A percentile compares a stretch with the other conserved stretches of the same genome.
Conservation (phyloP, 441 rosid species). For the Daphne laureola region DNA sequence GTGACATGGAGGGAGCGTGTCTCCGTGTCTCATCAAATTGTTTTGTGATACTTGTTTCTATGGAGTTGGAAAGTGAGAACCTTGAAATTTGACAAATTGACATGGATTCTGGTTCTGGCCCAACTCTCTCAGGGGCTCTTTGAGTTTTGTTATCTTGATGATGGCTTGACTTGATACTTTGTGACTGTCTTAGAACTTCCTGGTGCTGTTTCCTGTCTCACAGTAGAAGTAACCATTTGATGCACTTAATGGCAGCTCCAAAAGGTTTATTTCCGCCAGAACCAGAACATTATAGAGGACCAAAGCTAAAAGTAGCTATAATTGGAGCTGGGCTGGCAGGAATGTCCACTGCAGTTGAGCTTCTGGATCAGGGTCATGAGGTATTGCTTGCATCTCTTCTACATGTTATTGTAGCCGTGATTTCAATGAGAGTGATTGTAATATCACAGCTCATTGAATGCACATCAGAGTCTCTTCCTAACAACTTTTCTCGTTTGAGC, state of each 20-base stretch:
- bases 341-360: conserved; percentile 97
- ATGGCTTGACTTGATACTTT: conserved; percentile 2
- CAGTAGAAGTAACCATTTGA: too few relatives aligned
- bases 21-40: too few relatives aligned
- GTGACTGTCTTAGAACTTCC: conserved; percentile 3
- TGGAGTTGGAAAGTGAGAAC: background rate
- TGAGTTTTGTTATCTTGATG: background rate
- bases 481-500: too few relatives aligned
- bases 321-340: conserved; percentile 99
- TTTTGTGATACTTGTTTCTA: background rate
- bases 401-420: background rate
- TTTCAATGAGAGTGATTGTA: too few relatives aligned
- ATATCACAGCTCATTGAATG: too few relatives aligned
- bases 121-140: background rate
- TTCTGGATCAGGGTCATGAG: conserved; percentile 98
- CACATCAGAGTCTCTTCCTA: too few relatives aligned
- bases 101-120: background rate
- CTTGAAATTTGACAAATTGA: too few relatives aligned
- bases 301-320: conserved; percentile 93
- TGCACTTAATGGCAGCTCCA: conserved; percentile 56
- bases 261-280: conserved; percentile 95
- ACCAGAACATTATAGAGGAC: conserved; percentile 85
- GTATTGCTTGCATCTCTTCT: conserved; percentile 23
- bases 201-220: background rate
- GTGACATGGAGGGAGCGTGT: too few relatives aligned